Conservation (phyloP, 768 basidiomycete species). For the Agrocybe praecox region DNA sequence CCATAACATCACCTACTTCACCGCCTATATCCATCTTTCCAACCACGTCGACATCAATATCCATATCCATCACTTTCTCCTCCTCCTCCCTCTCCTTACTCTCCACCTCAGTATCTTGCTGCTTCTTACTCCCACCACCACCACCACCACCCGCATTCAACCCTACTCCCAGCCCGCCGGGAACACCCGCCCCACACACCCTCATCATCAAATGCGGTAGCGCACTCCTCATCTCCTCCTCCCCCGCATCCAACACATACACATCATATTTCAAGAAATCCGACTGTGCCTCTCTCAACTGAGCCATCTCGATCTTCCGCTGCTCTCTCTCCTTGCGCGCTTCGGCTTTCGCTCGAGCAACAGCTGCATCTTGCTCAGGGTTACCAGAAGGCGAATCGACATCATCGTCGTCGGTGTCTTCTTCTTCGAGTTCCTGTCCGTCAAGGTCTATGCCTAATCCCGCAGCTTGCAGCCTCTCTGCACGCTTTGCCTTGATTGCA, state of each 20-base stretch:
- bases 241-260: slow-evolving; percentile 67
- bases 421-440: background rate
- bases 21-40: slow-evolving; percentile 23
- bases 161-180: slow-evolving; percentile 21
- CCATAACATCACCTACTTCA: slow-evolving; percentile 23
- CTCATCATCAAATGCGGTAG: slow-evolving; percentile 58
- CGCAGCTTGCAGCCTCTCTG: slow-evolving; percentile 43
- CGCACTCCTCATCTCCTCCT: slow-evolving; percentile 42
- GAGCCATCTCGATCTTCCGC: slow-evolving; percentile 6
- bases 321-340: background rate
- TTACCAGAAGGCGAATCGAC: background rate
- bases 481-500: slow-evolving; percentile 60
- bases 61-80: slow-evolving; percentile 8
- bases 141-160: slow-evolving; percentile 15
- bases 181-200: slow-evolving; percentile 41
- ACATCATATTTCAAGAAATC: slow-evolving; percentile 67
- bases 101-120: slow-evolving; percentile 23
- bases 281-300: slow-evolving; percentile 6
- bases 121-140: too few relatives aligned
- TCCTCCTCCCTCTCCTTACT: slow-evolving; percentile 13
- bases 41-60: slow-evolving; percentile 11
- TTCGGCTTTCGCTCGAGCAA: background rate
- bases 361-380: background rate
- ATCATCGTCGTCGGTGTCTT: background rate
- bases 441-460: slow-evolving; percentile 10